Conservation (phyloP, 495 filamentous ascomycete genomes). For the Penicillium herquei region DNA sequence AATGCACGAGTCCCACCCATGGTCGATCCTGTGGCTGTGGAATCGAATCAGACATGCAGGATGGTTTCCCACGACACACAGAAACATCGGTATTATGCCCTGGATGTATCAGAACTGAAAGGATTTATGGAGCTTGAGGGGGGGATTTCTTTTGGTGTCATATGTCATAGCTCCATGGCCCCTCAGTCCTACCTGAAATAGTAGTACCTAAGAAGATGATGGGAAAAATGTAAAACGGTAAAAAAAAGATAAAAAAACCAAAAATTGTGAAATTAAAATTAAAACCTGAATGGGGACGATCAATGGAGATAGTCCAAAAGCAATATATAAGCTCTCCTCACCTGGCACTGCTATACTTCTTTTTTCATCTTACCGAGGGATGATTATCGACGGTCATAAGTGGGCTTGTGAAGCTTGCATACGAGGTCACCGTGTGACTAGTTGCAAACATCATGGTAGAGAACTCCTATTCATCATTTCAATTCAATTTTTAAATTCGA, state of each 20-base stretch:
- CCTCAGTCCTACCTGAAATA: constrained; percentile 17
- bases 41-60: constrained; percentile 12
- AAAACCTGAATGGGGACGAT: constrained; percentile 7
- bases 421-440: constrained; percentile 79
- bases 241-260: constrained; percentile 5
- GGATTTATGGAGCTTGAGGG: background rate
- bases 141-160: constrained; percentile 7
- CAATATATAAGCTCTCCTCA: constrained; percentile 5
- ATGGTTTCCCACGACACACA: constrained; percentile 10
- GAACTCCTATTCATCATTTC: background rate
- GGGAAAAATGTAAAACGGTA: background rate
- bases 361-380: constrained; percentile 40
- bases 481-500: constrained; percentile 11
- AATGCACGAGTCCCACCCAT: constrained; percentile 19
- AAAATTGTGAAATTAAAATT: background rate
- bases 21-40: constrained; percentile 30
- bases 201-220: no score
- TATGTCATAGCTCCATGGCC: constrained; percentile 22
- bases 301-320: constrained; percentile 19
- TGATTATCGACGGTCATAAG: constrained; percentile 88
- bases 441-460: constrained; percentile 50
- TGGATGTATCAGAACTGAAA: background rate
- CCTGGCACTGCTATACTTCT: constrained; percentile 2
- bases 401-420: constrained; percentile 92
- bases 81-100: background rate